phyloP scores from a whole-genome alignment of 129 eudicot species.

The carrot (Daucus carota) region DH1_v3.0 NC_030386.2:39558501-39559000 shows the following conservation, averaged over 20 bases:
- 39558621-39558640: background rate
- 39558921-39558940: background rate
- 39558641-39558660: background rate
- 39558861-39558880: background rate
- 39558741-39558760: background rate
- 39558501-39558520: background rate
- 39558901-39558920: background rate
- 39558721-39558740: background rate
- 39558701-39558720: background rate
- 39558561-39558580: background rate
- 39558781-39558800: background rate
- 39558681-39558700: background rate
- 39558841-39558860: background rate
- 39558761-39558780: background rate
- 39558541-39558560: background rate
- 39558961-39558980: background rate
- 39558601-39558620: background rate
- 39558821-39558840: background rate
- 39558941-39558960: background rate
- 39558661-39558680: background rate
- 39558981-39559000: background rate
- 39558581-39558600: background rate
- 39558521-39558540: background rate
- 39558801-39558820: background rate
- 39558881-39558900: background rate